Percentiles rank a stretch among this genome's conserved stretches.
These are phyloP conservation scores for Botrytis pseudocinerea DNA, from an alignment of 2,329 filamentous ascomycete species.

Conservation along the genomic window DNA sequence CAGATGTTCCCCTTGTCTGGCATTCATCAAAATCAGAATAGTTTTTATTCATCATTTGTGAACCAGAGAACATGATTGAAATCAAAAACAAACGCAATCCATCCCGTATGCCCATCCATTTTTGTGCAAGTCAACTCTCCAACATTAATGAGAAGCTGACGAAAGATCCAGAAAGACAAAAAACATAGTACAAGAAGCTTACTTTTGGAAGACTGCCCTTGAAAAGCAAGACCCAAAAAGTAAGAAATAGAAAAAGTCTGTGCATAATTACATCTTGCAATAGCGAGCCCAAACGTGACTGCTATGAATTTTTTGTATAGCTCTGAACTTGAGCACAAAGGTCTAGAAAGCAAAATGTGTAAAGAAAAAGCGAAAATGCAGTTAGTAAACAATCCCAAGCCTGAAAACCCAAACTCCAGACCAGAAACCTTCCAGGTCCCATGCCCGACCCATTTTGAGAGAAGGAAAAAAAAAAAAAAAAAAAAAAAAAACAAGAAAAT, in stretches of 20 bases:
- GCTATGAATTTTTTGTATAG: conserved; percentile 36
- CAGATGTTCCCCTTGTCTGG: conserved; percentile 12
- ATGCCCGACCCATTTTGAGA: conserved; percentile 42
- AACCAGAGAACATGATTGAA: conserved; percentile 18
- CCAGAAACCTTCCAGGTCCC: conserved; percentile 40
- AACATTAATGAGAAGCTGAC: conserved; percentile 32
- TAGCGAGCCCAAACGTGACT: conserved; percentile 36
- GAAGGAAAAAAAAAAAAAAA: background rate
- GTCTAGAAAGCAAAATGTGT: conserved; percentile 38
- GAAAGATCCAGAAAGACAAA: conserved; percentile 32
- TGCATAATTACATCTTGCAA: conserved; percentile 42
- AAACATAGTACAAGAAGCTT: conserved; percentile 42
- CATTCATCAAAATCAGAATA: background rate
- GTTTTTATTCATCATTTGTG: conserved; percentile 13
- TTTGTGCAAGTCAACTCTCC: conserved; percentile 38
- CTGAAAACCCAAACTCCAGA: conserved; percentile 42
- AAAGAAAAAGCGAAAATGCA: conserved; percentile 35
- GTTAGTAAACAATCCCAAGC: conserved; percentile 38
- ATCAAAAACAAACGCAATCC: conserved; percentile 27
- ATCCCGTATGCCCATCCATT: conserved; percentile 34
- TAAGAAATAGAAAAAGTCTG: conserved; percentile 38
- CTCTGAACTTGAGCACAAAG: conserved; percentile 31
- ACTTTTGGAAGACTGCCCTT: conserved; percentile 28
- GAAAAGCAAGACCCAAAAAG: conserved; percentile 25
- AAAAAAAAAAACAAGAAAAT: conserved; percentile 35